phyloP scores from a whole-genome alignment of 176 grass and related monocot species.

The Eleusine coracana region DNA sequence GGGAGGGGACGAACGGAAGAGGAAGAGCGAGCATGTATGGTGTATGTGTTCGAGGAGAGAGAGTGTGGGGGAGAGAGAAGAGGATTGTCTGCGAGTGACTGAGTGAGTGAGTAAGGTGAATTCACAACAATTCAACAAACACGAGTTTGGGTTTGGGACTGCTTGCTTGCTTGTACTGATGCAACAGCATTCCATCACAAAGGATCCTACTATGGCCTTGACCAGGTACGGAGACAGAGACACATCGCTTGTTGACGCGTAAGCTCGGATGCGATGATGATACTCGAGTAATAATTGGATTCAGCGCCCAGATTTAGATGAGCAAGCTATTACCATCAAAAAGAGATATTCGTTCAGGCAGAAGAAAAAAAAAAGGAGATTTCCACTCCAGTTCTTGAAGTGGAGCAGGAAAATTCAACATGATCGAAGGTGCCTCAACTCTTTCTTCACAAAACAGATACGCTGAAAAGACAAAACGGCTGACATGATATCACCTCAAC shows the following conservation, averaged over 20 bases:
- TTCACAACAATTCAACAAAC: too few species aligned
- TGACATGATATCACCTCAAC: background rate
- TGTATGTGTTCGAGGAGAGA: slow-evolving; percentile 31
- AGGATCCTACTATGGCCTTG: slow-evolving; percentile 39
- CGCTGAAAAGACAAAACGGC: background rate
- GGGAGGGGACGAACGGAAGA: slow-evolving; percentile 12
- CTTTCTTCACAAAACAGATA: background rate
- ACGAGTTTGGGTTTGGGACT: too few species aligned
- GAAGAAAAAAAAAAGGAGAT: too few species aligned
- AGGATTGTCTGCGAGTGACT: slow-evolving; percentile 39
- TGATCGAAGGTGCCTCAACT: background rate
- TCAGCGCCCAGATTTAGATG: background rate
- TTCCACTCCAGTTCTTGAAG: background rate
- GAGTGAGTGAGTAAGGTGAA: too few species aligned
- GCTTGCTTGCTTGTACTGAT: background rate
- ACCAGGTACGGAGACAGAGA: slow-evolving; percentile 35
- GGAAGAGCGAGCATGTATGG: slow-evolving; percentile 29
- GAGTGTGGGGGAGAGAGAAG: background rate
- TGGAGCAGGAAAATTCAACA: background rate
- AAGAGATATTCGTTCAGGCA: background rate
- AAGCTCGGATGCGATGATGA: background rate
- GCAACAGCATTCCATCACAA: background rate
- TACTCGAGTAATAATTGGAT: slow-evolving; percentile 34
- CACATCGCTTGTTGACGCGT: slow-evolving; percentile 21
- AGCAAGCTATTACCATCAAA: slow-evolving; percentile 4